These are phyloP conservation scores for Funneliformis geosporum DNA, from an alignment of 192 early-diverging fungal genomes.

Conservation along the genomic window DNA sequence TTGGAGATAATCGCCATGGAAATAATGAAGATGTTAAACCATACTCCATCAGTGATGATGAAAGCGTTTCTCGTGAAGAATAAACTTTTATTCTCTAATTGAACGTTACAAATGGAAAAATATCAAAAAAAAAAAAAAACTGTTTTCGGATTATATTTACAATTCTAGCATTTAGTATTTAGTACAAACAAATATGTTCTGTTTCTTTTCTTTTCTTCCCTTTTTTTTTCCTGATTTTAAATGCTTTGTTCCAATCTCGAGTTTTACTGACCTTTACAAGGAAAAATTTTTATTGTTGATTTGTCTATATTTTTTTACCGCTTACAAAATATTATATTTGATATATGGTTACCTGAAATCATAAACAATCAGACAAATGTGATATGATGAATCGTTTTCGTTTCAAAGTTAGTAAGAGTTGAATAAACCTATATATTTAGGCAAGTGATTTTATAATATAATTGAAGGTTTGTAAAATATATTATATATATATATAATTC, in stretches of 20 bases:
- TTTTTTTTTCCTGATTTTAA: not conserved
- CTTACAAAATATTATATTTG: not conserved
- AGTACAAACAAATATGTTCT: not conserved
- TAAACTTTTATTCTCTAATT: not conserved
- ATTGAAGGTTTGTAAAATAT: not conserved
- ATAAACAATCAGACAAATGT: not conserved
- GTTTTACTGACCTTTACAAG: not conserved
- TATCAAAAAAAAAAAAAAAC: no score
- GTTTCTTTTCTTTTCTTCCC: not conserved
- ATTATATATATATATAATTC: not conserved
- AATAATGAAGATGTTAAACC: conserved; percentile 7
- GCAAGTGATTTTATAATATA: not conserved
- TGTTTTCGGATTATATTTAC: not conserved
- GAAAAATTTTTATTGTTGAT: not conserved
- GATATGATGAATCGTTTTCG: not conserved
- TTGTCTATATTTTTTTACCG: not conserved
- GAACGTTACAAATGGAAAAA: not conserved
- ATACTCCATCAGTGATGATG: not conserved
- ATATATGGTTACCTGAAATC: not conserved
- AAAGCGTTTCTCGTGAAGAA: not conserved
- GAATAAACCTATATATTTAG: not conserved
- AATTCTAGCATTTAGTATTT: not conserved
- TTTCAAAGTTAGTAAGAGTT: not conserved
- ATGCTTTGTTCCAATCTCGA: no score
- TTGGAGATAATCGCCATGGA: conserved; percentile 4